A percentile compares a stretch with the other conserved stretches of the same genome.
phyloP scores from a whole-genome alignment of 805 yeast genomes.

The Lipomyces japonicus region DNA sequence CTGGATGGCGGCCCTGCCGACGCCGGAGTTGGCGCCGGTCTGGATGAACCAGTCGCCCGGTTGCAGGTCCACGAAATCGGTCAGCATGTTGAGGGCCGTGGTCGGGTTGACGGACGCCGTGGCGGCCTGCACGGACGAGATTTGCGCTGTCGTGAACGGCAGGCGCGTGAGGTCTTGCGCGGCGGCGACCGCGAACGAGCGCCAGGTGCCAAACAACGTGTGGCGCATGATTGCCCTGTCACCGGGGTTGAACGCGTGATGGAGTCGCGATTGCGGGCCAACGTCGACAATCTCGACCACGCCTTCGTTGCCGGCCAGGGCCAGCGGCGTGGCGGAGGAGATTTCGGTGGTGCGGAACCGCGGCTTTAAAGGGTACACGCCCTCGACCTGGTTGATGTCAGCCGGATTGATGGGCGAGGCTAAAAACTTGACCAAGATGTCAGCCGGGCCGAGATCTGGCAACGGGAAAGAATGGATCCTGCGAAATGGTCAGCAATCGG shows the following conservation, averaged over 20 bases:
- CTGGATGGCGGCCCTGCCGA: conserved; percentile 87
- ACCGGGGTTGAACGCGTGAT: conserved; percentile 51
- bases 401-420: conserved; percentile 91
- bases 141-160: conserved; percentile 44
- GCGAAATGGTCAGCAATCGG: neutral
- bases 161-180: conserved; percentile 55
- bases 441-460: conserved; percentile 34
- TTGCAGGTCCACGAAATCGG: conserved; percentile 56
- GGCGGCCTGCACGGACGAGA: conserved; percentile 54
- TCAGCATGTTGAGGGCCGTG: conserved; percentile 86
- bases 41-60: conserved; percentile 87
- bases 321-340: conserved; percentile 59
- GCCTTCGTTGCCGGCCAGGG: conserved; percentile 94
- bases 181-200: conserved; percentile 62
- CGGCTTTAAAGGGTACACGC: conserved; percentile 80
- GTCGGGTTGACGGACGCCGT: conserved; percentile 89
- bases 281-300: conserved; percentile 75
- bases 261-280: conserved; percentile 46
- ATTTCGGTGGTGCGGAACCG: conserved; percentile 46
- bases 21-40: conserved; percentile 95
- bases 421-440: conserved; percentile 61
- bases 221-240: conserved; percentile 84
- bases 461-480: conserved; percentile 40
- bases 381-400: conserved; percentile 80
- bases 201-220: conserved; percentile 91